Conservation (phyloP, 1,139 yeast species). For the Sugiyamaella xylanicola region DNA sequence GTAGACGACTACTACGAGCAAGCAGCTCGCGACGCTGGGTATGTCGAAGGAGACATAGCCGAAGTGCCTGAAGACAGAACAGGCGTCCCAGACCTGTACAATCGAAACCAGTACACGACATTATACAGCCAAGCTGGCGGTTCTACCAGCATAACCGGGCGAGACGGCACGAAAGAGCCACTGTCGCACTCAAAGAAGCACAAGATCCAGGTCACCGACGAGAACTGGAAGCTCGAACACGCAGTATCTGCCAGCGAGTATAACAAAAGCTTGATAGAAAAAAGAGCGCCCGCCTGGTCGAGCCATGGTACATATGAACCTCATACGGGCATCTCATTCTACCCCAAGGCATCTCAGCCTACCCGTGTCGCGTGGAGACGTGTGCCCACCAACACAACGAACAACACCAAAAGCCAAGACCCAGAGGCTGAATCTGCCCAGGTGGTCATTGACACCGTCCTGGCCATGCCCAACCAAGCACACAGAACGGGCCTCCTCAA, state of each 20-base stretch:
- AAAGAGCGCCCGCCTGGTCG: slow-evolving; percentile 55
- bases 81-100: slow-evolving; percentile 50
- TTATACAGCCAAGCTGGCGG: slow-evolving; percentile 51
- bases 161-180: slow-evolving; percentile 33
- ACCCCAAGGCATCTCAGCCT: slow-evolving; percentile 79
- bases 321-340: slow-evolving; percentile 76
- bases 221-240: slow-evolving; percentile 85
- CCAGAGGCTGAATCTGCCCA: slow-evolving; percentile 30
- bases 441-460: slow-evolving; percentile 54
- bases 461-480: slow-evolving; percentile 46
- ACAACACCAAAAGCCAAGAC: slow-evolving; percentile 14
- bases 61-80: slow-evolving; percentile 60
- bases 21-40: slow-evolving; percentile 69
- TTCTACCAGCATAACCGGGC: slow-evolving; percentile 31
- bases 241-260: slow-evolving; percentile 74
- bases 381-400: slow-evolving; percentile 21
- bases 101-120: slow-evolving; percentile 54
- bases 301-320: slow-evolving; percentile 71
- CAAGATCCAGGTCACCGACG: slow-evolving; percentile 55
- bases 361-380: slow-evolving; percentile 46
- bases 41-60: slow-evolving; percentile 76
- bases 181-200: slow-evolving; percentile 34
- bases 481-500: slow-evolving; percentile 64
- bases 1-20: slow-evolving; percentile 89
- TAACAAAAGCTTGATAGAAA: slow-evolving; percentile 63